These are phyloP conservation scores for Entonaema liquescens DNA, from an alignment of 495 filamentous ascomycete species.

Conservation along the genomic window DNA sequence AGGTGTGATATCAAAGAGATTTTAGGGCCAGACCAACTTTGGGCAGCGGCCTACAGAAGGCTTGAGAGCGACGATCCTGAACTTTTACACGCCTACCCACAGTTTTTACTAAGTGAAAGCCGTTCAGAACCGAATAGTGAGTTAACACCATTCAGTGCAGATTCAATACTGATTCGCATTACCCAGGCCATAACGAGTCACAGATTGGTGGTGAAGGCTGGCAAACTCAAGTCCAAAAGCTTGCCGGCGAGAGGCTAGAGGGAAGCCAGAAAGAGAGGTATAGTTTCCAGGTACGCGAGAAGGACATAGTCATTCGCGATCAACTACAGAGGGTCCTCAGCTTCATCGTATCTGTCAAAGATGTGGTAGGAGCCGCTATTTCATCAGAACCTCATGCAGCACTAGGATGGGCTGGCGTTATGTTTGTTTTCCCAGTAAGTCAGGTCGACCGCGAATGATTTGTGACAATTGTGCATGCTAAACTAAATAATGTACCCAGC, in stretches of 20 bases:
- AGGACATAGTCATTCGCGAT: conserved; percentile 2
- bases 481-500: neutral
- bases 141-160: neutral
- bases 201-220: neutral
- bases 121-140: neutral
- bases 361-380: conserved; percentile 12
- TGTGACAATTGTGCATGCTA: neutral
- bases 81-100: neutral
- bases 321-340: neutral
- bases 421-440: conserved; percentile 22
- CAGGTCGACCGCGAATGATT: neutral
- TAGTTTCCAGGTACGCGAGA: neutral
- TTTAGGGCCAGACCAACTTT: conserved; percentile 3
- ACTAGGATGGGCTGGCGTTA: conserved; percentile 23
- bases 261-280: neutral
- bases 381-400: conserved; percentile 23
- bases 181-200: neutral
- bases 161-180: neutral
- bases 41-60: conserved; percentile 11
- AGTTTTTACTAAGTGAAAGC: neutral
- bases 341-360: conserved; percentile 9
- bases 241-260: conserved; percentile 3
- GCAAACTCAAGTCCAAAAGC: conserved; percentile 7
- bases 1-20: neutral
- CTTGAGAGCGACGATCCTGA: neutral